Conservation (phyloP, 192 early-diverging fungal species). For the Pilobolus umbonatus region DNA sequence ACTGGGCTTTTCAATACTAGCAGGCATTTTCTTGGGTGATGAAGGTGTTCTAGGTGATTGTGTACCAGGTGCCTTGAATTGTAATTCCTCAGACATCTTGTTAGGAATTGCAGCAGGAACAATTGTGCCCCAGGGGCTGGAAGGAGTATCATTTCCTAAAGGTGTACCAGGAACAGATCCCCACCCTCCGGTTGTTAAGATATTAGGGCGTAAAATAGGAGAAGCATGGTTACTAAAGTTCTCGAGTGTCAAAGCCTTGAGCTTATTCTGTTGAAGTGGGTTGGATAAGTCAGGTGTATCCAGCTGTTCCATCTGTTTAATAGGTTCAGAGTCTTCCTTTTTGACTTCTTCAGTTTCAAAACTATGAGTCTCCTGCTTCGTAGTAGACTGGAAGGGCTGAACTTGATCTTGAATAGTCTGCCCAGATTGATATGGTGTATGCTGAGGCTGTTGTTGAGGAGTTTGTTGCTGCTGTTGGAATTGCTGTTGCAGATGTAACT, state of each 20-base stretch:
- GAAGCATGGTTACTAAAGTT: slow-evolving; percentile 18
- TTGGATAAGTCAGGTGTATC: background rate
- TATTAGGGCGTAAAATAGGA: slow-evolving; percentile 19
- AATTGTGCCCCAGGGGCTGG: slow-evolving; percentile 35
- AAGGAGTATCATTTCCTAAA: slow-evolving; percentile 15
- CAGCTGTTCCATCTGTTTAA: too few species aligned
- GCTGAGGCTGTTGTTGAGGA: background rate
- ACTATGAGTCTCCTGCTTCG: too few species aligned
- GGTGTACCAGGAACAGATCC: slow-evolving; percentile 18
- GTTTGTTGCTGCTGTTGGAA: background rate
- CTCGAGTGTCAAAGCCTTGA: too few species aligned
- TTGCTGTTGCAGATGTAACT: slow-evolving; percentile 1
- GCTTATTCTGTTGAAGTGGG: too few species aligned
- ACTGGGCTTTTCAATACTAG: background rate
- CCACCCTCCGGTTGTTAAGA: slow-evolving; percentile 18
- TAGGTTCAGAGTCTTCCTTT: background rate
- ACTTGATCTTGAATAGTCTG: too few species aligned
- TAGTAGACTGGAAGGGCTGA: too few species aligned
- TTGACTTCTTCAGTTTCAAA: background rate
- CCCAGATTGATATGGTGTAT: background rate
- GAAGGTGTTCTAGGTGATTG: slow-evolving; percentile 32
- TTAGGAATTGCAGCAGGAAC: slow-evolving; percentile 16
- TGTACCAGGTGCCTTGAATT: slow-evolving; percentile 33
- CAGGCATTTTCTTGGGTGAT: slow-evolving; percentile 14
- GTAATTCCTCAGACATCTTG: slow-evolving; percentile 34